phyloP scores from a whole-genome alignment of 2,329 filamentous ascomycete genomes.

The Mycosphaerella sp. region DNA sequence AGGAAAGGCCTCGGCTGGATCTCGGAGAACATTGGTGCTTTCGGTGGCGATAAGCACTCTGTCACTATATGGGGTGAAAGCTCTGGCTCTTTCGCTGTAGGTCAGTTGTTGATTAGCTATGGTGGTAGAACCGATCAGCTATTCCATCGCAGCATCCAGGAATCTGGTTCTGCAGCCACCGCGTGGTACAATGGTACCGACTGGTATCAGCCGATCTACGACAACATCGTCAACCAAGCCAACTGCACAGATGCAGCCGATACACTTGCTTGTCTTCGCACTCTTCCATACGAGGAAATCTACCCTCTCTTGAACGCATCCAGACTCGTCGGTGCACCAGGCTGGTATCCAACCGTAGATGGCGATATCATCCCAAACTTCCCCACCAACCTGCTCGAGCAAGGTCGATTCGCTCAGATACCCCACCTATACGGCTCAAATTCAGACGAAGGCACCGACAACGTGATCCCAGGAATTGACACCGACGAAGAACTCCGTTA shows the following conservation, averaged over 20 bases:
- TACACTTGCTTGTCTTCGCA: conserved; percentile 55
- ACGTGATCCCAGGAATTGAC: conserved; percentile 50
- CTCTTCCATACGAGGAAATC: conserved; percentile 27
- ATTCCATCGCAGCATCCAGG: conserved; percentile 44
- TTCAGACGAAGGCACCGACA: conserved; percentile 58
- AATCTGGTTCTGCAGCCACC: conserved; percentile 32
- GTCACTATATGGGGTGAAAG: conserved; percentile 22
- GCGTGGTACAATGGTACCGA: conserved; percentile 20
- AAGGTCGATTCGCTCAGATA: conserved; percentile 57
- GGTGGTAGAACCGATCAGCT: conserved; percentile 43
- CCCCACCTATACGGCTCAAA: conserved; percentile 56
- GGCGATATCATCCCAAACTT: conserved; percentile 50
- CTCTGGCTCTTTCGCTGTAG: conserved; percentile 41
- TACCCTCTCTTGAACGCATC: conserved; percentile 21
- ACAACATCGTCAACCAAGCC: conserved; percentile 48
- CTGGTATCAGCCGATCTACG: conserved; percentile 52
- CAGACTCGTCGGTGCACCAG: conserved; percentile 19
- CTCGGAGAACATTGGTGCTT: conserved; percentile 35
- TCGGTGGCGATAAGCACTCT: conserved; percentile 16
- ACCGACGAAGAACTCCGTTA: conserved; percentile 24
- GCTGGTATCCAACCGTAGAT: conserved; percentile 46
- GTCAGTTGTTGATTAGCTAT: conserved; percentile 42
- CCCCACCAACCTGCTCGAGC: conserved; percentile 48
- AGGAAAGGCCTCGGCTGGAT: conserved; percentile 43
- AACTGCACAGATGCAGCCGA: conserved; percentile 19